Evolutionary conservation across 1,284 basidiomycete genomes (phyloP), one percentile per base, ranked within the genome.

Genomic region (Phlebopus sp.): DNA sequence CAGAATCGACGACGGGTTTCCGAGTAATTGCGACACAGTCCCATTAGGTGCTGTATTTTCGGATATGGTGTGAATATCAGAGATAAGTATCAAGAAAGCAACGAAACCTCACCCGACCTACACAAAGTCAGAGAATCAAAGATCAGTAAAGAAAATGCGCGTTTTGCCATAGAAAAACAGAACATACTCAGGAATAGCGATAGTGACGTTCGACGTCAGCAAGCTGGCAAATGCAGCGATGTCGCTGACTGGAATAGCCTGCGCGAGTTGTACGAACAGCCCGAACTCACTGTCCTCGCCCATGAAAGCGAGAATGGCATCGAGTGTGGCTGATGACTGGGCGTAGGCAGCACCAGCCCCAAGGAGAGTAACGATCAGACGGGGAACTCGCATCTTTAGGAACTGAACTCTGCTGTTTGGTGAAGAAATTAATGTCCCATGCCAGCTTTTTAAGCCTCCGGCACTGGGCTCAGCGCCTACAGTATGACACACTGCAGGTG

Each of bases 21-120:
- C 42, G 30, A 43, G 34, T 10, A 43, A 17, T 17, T 34, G 30
- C 18, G 42, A 43, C 23, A 43, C 42, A 10, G 42, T 43, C 35
- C 31, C 42, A 15, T 43, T 34, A n/a, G 42, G 42, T 34, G 42
- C 42, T 43, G 15, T 8, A 11, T 21, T 8, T 10, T 11, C 30
- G 42, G 4, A 34, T 4, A 31, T n/a, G 23, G 17, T 8, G 30
- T 32, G 5, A 17, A 18, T n/a, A 43, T 15, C 15, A 14, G 14
- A 2, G 11, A 8, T n/a, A 18, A 18, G 10, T 27, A 42, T 15
- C n/a, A n/a, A 23, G 21, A 15, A 21, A 14, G 18, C 8, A 9
- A 21, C 9, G 37, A 37, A 13, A 14, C 9, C 37, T 37, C 19
- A 37, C 37, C 37, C 6, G 37, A 37, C 19, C 37, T 37, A 11